Base-by-base conservation (phyloP, 345 rosid species). In the Populus tremula region DNA sequence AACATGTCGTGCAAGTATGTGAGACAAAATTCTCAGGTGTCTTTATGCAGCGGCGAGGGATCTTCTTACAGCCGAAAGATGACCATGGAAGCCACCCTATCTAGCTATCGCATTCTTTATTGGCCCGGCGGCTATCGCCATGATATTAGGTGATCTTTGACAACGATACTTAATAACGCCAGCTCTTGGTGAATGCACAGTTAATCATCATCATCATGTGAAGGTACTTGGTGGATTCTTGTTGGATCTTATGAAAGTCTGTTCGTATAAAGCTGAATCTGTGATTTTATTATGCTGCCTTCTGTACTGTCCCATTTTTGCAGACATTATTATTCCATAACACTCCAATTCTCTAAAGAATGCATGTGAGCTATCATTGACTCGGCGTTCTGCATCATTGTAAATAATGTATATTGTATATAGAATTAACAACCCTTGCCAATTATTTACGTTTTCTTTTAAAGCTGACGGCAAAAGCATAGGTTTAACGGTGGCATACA, bases 41-140 rank as follows among this genome's bases (percentile, higher is more conserved):
- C 75, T 77, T 56, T 27, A 47, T 35, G 70, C 70, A 49, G 2
- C 13, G 38, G 78, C 78, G 76, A 0, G 79, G 83, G 83, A 76
- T 81, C 83, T 68, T 35, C n/a, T 71, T 27, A 38, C 1, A 70
- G 17, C 31, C 13, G 35, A 23, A 16, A 69, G 69, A 69, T 65
- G 47, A 78, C 61, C 33, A 56, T 71, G 12, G 73, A 73, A 69
- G 79, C 86, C 77, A 18, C 71, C 76, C 70, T 35, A 67, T 74
- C 27, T 36, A 61, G 10, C 76, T 16, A 12, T 36, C 66, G 27
- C 75, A 72, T 31, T 70, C 49, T 67, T 73, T 85, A 71, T 78
- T 80, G 90, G 86, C 84, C 82, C 84, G 65, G 84, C 78, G 85
- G 79, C 63, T 62, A 36, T 67, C 43, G 78, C 70, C 62, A 73